A percentile compares a stretch with the other conserved stretches of the same genome.
phyloP scores from a whole-genome alignment of 352 stramenopile genomes.

The Saprolegnia parasitica region DNA sequence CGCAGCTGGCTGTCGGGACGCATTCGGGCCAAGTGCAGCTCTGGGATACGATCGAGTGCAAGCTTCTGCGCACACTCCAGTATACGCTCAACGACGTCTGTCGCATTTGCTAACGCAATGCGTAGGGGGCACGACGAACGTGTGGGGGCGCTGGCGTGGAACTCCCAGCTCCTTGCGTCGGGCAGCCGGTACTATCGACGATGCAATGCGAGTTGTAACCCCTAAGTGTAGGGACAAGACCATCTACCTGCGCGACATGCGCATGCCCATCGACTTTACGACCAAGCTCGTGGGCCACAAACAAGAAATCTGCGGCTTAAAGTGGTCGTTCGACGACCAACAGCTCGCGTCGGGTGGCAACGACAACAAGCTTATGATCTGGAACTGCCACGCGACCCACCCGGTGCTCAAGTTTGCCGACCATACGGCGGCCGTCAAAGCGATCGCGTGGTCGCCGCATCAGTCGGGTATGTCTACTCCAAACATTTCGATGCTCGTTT shows the following conservation, averaged over 20 bases:
- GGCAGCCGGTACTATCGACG: constrained; percentile 81
- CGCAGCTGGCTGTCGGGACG: no score
- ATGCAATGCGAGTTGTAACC: background rate
- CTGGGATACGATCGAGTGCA: no score
- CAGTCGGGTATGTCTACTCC: no score
- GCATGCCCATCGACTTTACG: constrained; percentile 52
- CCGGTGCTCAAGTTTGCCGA: constrained; percentile 91
- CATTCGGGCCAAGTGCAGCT: no score
- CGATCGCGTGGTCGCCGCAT: constrained; percentile 96
- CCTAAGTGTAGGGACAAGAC: constrained; percentile 29
- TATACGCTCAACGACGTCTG: no score
- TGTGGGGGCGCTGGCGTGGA: no score
- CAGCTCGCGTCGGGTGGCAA: constrained; percentile 93
- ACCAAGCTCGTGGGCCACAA: constrained; percentile 64
- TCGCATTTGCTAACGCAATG: no score
- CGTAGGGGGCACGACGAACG: no score
- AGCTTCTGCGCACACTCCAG: no score
- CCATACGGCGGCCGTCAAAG: constrained; percentile 96
- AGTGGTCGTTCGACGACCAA: constrained; percentile 94
- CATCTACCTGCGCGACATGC: constrained; percentile 92
- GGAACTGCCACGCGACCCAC: constrained; percentile 24
- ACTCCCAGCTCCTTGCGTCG: no score
- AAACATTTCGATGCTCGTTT: no score
- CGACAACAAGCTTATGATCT: constrained; percentile 88
- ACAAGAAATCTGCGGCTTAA: constrained; percentile 93